Evolutionary conservation across 805 yeast genomes (phyloP), one percentile per base, ranked within the genome.

Genomic region (Peterozyma xylosa): DNA sequence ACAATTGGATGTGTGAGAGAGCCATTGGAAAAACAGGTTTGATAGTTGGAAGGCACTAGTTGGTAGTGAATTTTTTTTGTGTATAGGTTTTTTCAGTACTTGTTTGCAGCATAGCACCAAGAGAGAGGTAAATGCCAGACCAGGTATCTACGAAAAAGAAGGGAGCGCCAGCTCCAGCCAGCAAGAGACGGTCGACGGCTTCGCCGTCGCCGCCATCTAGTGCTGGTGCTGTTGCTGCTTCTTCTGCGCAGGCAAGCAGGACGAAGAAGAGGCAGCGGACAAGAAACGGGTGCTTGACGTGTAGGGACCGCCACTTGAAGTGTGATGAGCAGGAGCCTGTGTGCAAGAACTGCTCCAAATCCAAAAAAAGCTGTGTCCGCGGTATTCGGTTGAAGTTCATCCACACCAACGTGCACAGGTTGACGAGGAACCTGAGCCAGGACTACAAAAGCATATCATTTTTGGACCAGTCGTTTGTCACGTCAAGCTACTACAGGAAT

Each of bases 251-350:
- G 27, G 27, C 27, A 21, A 21, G 27, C 27, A n/a, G n/a, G 34
- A 4, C 15, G 9, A 32, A 11, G 6, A 45, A 43, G 43, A 39
- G 46, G 40, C 43, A 37, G 18, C 42, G 67, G 42, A 58, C 66
- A 17, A 52, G 65, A 44, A 54, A 53, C 29, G 84, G 84, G 13
- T 78, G 84, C 54, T 58, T 74, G 42, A 77, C 81, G 10, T 80
- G 86, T 53, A 73, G 86, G 42, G 76, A 77, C 47, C 67, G 86
- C 37, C 80, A 81, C 57, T 76, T 80, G 66, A 80, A 79, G 54
- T 80, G 86, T 59, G 86, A 80, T 53, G 83, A 78, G 55, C 73
- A 68, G 35, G 71, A 71, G 43, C 86, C 86, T 1, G 73, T 73
- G 32, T 80, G 86, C 57, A 66, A 70, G 35, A 76, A 78, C 52